These are phyloP conservation scores for Karstenula rhodostoma DNA, from an alignment of 2,329 filamentous ascomycete genomes.

Conservation along the genomic window DNA sequence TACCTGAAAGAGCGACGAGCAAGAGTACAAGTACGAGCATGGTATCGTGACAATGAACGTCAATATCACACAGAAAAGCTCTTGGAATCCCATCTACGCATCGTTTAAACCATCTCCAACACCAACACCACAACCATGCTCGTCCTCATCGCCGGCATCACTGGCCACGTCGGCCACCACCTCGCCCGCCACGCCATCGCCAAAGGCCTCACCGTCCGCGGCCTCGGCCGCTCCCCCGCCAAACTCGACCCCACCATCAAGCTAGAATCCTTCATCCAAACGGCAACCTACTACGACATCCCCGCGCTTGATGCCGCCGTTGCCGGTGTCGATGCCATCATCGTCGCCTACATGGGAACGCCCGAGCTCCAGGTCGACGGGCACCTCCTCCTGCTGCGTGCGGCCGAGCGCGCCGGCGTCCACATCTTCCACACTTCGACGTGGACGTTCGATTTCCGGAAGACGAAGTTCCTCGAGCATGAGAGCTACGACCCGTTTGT, in stretches of 20 bases:
- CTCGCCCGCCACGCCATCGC: slow-evolving; percentile 32
- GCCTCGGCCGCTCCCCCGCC: slow-evolving; percentile 40
- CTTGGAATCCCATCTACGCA: not conserved
- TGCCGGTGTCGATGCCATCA: slow-evolving; percentile 27
- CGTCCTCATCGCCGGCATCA: slow-evolving; percentile 49
- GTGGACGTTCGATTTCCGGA: slow-evolving; percentile 28
- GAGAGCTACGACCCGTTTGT: slow-evolving; percentile 27
- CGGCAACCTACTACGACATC: slow-evolving; percentile 20
- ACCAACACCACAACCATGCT: slow-evolving; percentile 36
- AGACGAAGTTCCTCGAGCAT: slow-evolving; percentile 15
- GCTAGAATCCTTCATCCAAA: slow-evolving; percentile 24
- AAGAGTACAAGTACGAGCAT: not conserved
- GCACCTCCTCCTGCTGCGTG: slow-evolving; percentile 27
- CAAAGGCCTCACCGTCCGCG: slow-evolving; percentile 47
- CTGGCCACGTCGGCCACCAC: slow-evolving; percentile 47
- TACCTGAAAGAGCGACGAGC: slow-evolving; percentile 1
- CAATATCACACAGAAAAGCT: not conserved
- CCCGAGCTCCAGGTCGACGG: slow-evolving; percentile 25
- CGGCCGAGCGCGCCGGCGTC: slow-evolving; percentile 27
- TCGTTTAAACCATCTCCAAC: not conserved
- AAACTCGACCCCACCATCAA: slow-evolving; percentile 30
- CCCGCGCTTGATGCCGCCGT: slow-evolving; percentile 23
- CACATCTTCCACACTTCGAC: slow-evolving; percentile 21
- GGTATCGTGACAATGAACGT: not conserved
- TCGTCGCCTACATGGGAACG: slow-evolving; percentile 21